phyloP scores from a whole-genome alignment of 1,139 yeast genomes.

The Meyerozyma athensensis region DNA sequence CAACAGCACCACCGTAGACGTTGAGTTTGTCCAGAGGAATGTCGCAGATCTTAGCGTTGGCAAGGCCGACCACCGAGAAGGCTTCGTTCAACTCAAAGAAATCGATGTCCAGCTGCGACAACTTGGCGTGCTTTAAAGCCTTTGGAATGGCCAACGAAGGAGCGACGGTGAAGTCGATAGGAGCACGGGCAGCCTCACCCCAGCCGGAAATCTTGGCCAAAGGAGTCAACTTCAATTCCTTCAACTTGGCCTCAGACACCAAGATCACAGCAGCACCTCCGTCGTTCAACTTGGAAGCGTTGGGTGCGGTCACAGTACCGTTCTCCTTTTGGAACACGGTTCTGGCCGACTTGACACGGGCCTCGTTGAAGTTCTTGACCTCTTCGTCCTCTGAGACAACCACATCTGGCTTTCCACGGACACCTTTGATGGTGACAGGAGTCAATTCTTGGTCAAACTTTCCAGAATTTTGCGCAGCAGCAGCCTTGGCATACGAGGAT shows the following conservation, averaged over 20 bases:
- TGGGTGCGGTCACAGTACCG: slow-evolving; percentile 96
- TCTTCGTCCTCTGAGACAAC: slow-evolving; percentile 71
- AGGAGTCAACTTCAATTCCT: slow-evolving; percentile 82
- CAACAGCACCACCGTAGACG: slow-evolving; percentile 98
- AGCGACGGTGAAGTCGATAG: slow-evolving; percentile 91
- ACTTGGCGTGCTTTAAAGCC: slow-evolving; percentile 83
- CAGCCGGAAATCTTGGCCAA: slow-evolving; percentile 85
- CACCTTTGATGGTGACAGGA: slow-evolving; percentile 83
- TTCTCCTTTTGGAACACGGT: slow-evolving; percentile 88
- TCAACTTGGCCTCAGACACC: slow-evolving; percentile 75
- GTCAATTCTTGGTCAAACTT: slow-evolving; percentile 78
- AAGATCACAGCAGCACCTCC: slow-evolving; percentile 95
- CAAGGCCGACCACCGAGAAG: slow-evolving; percentile 91
- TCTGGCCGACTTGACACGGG: slow-evolving; percentile 73
- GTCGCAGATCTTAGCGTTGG: slow-evolving; percentile 72
- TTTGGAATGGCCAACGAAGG: slow-evolving; percentile 93
- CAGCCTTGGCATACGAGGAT: slow-evolving; percentile 71
- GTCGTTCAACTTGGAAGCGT: slow-evolving; percentile 92
- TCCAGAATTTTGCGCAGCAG: slow-evolving; percentile 70
- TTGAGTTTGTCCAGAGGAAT: slow-evolving; percentile 70
- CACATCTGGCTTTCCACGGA: slow-evolving; percentile 87
- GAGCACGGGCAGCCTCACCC: slow-evolving; percentile 98
- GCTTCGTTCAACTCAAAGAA: slow-evolving; percentile 95
- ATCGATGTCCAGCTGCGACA: slow-evolving; percentile 54
- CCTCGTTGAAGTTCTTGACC: slow-evolving; percentile 66